Evolutionary conservation across 805 yeast species (phyloP).

Genomic region (Wickerhamiella parazyma): DNA sequence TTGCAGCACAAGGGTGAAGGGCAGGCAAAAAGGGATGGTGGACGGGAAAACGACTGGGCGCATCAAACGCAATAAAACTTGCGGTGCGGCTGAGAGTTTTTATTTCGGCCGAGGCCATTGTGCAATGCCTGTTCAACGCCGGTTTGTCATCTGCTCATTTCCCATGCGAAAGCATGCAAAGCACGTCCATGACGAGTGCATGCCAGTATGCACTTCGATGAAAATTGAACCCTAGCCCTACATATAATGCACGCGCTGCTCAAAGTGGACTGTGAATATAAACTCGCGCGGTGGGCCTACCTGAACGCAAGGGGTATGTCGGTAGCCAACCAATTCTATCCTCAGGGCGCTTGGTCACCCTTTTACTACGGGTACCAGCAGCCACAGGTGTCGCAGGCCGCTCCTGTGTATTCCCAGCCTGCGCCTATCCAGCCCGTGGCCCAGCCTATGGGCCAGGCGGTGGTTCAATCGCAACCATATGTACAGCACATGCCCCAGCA

Average conservation of each 20-base stretch:
- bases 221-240: not conserved
- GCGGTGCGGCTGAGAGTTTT: too few relatives aligned
- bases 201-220: not conserved
- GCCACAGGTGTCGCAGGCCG: constrained; percentile 9
- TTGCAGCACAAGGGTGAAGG: too few relatives aligned
- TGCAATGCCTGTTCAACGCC: too few relatives aligned
- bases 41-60: too few relatives aligned
- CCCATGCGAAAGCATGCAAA: not conserved
- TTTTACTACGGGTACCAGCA: not conserved
- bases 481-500: not conserved
- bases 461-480: constrained; percentile 13
- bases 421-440: constrained; percentile 4
- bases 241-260: not conserved
- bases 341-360: not conserved
- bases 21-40: too few relatives aligned
- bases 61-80: too few relatives aligned
- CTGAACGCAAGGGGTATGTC: not conserved
- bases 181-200: not conserved
- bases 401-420: constrained; percentile 14
- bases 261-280: too few relatives aligned
- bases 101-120: too few relatives aligned
- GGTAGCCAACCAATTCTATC: not conserved
- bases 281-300: not conserved
- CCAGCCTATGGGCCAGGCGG: constrained; percentile 9
- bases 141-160: not conserved